Base-by-base conservation (phyloP, 371 early-diverging fungal genomes). In the Mucor sp. region DNA sequence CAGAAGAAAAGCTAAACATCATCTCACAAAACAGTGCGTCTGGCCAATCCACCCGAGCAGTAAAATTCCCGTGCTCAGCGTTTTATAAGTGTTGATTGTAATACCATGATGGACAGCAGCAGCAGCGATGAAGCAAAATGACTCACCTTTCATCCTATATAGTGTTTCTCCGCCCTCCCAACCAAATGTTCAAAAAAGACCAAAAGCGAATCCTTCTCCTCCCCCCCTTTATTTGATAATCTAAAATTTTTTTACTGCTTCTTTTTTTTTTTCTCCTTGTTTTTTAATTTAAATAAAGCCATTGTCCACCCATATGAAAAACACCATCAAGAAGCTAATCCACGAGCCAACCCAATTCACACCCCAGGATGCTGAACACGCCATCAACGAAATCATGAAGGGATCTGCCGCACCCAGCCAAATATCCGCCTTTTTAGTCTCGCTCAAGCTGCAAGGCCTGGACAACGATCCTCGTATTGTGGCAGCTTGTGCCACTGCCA, bases 361-460 rank as follows among this genome's bases (percentile, higher is more conserved):
- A 14, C 73, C 91, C 0, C 79, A 85, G 1, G 85, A 90, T 64
- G 94, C 92, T 1, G 76, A 83, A 43, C 50, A 60, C 14, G 91
- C 92, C 14, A 80, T 94, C 50, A 74, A 84, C 37, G 86, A 85
- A 55, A 93, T 97, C 62, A 93, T 98, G 92, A 74, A 76, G 19
- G 91, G 91, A 8, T 62, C 83, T 25, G 92, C 91, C 1, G 90
- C 91, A 25, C 86, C 84, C 11, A 90, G 95, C 21, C 98, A 97
- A 77, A 91, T 93, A 56, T 92, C 93, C 12, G 93, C 93, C 0
- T 96, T 96, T 65, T 82, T 97, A 32, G 80, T 91, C 3, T 88
- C 89, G 15, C 78, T 97, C 9, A 90, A 88, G 69, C 74, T 93
- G 17, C 84, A 86, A 43, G 83, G 88, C 0, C 80, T 88, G 50